Evolutionary conservation across 1,284 basidiomycete genomes (phyloP).

Genomic region (Cutaneotrichosporon mucoides): DNA sequence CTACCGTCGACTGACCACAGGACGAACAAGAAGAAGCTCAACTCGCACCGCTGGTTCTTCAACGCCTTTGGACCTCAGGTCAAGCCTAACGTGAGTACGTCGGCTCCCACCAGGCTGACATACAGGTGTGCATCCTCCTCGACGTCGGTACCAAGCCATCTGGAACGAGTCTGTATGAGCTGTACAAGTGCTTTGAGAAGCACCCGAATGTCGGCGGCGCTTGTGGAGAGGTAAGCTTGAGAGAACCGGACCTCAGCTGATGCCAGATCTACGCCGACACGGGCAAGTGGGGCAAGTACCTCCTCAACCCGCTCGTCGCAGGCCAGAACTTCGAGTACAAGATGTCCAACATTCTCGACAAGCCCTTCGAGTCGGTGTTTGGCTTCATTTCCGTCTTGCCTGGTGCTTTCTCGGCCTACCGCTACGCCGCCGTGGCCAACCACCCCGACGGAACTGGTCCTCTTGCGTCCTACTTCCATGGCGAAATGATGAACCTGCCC

Average conservation of each 20-base stretch:
- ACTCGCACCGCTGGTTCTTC: conserved; percentile 95
- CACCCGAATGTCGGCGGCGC: conserved; percentile 88
- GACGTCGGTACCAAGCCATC: conserved; percentile 94
- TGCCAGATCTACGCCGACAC: conserved; percentile 67
- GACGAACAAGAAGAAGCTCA: conserved; percentile 84
- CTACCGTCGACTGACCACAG: background rate
- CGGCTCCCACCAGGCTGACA: conserved; percentile 52
- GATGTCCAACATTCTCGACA: conserved; percentile 90
- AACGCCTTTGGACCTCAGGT: conserved; percentile 59
- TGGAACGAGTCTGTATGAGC: conserved; percentile 85
- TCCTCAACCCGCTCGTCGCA: conserved; percentile 83
- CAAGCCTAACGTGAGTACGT: conserved; percentile 53
- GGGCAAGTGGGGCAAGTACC: conserved; percentile 69
- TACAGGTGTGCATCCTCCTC: conserved; percentile 70
- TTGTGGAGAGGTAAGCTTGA: conserved; percentile 63
- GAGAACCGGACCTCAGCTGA: too few relatives aligned
- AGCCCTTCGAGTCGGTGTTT: conserved; percentile 86
- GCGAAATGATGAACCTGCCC: conserved; percentile 68
- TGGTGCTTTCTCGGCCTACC: conserved; percentile 88
- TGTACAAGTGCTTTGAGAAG: conserved; percentile 70
- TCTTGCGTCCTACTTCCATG: conserved; percentile 85
- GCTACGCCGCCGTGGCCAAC: conserved; percentile 77
- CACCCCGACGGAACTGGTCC: conserved; percentile 78
- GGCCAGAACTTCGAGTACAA: conserved; percentile 79
- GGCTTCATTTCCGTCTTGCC: conserved; percentile 82